These are phyloP conservation scores for Boletus semigastroideus DNA, from an alignment of 1,284 basidiomycete genomes.

Conservation along the genomic window DNA sequence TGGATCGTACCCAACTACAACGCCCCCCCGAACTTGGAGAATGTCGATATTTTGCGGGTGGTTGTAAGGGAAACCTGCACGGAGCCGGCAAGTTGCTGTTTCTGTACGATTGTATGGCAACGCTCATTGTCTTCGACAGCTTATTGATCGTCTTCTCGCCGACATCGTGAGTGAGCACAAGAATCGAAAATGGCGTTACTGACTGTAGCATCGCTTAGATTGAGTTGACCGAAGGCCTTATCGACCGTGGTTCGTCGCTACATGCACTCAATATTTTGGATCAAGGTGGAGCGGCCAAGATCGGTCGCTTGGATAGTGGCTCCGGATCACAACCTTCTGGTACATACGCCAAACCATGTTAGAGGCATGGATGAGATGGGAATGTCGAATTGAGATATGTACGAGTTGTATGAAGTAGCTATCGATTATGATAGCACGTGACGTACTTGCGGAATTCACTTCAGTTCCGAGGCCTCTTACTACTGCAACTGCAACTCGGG, in stretches of 20 bases:
- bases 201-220: slow-evolving; percentile 37
- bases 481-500: too few relatives aligned
- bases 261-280: slow-evolving; percentile 54
- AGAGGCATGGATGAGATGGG: slow-evolving; percentile 14
- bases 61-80: slow-evolving; percentile 80
- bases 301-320: slow-evolving; percentile 44
- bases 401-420: slow-evolving; percentile 4
- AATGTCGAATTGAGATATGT: not conserved
- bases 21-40: slow-evolving; percentile 67
- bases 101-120: not conserved
- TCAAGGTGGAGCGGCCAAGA: slow-evolving; percentile 25
- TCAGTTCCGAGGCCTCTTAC: too few relatives aligned
- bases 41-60: slow-evolving; percentile 80
- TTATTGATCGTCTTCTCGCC: slow-evolving; percentile 61
- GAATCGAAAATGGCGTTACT: not conserved
- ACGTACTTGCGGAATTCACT: not conserved
- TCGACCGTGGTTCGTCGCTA: slow-evolving; percentile 42
- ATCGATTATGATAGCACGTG: not conserved
- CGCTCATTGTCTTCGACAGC: slow-evolving; percentile 35
- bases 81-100: slow-evolving; percentile 42
- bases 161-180: slow-evolving; percentile 52
- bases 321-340: slow-evolving; percentile 50
- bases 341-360: slow-evolving; percentile 69
- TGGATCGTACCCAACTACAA: slow-evolving; percentile 93
- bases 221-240: slow-evolving; percentile 58